Percentiles rank a stretch among this genome's conserved stretches.
These are phyloP conservation scores for Neurospora discreta DNA, from an alignment of 495 filamentous ascomycete genomes.

Conservation along the genomic window DNA sequence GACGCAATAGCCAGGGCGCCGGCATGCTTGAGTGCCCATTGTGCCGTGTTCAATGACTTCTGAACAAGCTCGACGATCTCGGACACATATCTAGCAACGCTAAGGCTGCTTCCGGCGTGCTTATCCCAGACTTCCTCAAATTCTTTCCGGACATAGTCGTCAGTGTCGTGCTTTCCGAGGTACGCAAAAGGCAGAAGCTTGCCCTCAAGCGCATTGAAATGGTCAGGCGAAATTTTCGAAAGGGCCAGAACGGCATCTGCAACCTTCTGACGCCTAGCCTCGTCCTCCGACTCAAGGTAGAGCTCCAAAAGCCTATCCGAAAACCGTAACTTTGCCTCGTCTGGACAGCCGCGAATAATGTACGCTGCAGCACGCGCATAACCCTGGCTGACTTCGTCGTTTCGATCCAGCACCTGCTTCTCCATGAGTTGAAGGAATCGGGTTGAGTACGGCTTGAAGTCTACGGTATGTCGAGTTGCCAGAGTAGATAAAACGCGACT, in stretches of 20 bases:
- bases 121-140: slow-evolving; percentile 82
- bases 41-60: slow-evolving; percentile 57
- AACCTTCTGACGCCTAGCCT: slow-evolving; percentile 56
- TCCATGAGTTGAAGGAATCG: slow-evolving; percentile 64
- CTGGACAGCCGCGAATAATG: slow-evolving; percentile 59
- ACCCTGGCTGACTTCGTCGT: slow-evolving; percentile 76
- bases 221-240: slow-evolving; percentile 79
- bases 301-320: slow-evolving; percentile 54
- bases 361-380: slow-evolving; percentile 86
- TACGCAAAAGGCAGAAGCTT: slow-evolving; percentile 78
- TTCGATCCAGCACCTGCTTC: slow-evolving; percentile 75
- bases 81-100: slow-evolving; percentile 67
- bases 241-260: slow-evolving; percentile 70
- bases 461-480: slow-evolving; percentile 59
- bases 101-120: slow-evolving; percentile 73
- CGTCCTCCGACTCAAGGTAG: slow-evolving; percentile 73
- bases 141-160: slow-evolving; percentile 60
- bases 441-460: slow-evolving; percentile 69
- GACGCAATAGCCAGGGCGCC: slow-evolving; percentile 70
- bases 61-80: slow-evolving; percentile 66
- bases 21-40: slow-evolving; percentile 85
- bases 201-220: slow-evolving; percentile 65
- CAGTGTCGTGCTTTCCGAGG: slow-evolving; percentile 71
- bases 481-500: slow-evolving; percentile 78
- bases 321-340: slow-evolving; percentile 57